phyloP scores from a whole-genome alignment of 495 filamentous ascomycete genomes.

The Oleoguttula mirabilis region DNA sequence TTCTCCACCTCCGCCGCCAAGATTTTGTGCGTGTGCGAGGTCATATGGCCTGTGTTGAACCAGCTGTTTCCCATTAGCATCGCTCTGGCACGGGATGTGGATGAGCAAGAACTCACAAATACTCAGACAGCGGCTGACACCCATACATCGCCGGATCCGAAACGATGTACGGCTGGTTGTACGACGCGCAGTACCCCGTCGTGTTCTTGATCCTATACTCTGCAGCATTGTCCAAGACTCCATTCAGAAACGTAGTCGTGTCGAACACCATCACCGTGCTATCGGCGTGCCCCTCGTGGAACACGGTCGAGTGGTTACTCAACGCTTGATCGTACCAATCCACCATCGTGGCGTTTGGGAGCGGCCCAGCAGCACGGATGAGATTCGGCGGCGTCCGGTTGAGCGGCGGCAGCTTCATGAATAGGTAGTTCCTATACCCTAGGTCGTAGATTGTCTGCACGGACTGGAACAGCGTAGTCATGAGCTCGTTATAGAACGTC shows the following conservation, averaged over 20 bases:
- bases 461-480: conserved; percentile 31
- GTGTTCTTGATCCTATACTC: conserved; percentile 39
- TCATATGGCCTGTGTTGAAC: conserved; percentile 42
- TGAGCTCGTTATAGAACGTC: conserved; percentile 28
- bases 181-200: conserved; percentile 38
- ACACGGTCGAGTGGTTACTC: conserved; percentile 22
- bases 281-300: conserved; percentile 20
- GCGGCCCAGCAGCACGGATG: conserved; percentile 23
- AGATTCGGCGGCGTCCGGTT: conserved; percentile 35
- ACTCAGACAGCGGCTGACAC: conserved; percentile 36
- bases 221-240: conserved; percentile 34
- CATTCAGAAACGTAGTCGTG: conserved; percentile 33
- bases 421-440: conserved; percentile 37
- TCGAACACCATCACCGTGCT: conserved; percentile 36
- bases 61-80: conserved; percentile 23
- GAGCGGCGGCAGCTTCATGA: conserved; percentile 42
- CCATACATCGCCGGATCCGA: conserved; percentile 36
- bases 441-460: conserved; percentile 31
- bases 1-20: conserved; percentile 27
- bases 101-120: conserved; percentile 27
- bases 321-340: conserved; percentile 33
- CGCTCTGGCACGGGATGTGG: neutral
- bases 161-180: conserved; percentile 39
- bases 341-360: conserved; percentile 38
- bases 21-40: conserved; percentile 34